phyloP scores from a whole-genome alignment of 1,284 basidiomycete species.

The Fomitiporia mediterranea region DNA sequence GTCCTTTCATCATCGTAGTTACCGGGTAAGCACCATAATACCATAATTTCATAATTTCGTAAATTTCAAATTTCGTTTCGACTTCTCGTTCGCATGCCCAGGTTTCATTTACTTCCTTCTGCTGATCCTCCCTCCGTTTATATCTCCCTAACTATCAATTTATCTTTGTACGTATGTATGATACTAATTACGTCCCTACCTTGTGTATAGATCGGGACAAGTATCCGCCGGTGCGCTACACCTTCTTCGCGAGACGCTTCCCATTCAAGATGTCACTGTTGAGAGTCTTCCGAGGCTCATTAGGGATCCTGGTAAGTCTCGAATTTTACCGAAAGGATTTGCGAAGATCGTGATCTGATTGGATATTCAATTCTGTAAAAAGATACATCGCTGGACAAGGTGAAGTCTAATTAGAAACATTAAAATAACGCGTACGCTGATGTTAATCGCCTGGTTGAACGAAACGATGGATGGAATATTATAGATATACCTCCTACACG shows the following conservation, averaged over 20 bases:
- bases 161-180: no score
- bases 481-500: slow-evolving; percentile 76
- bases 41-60: no score
- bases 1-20: slow-evolving; percentile 77
- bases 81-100: no score
- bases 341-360: slow-evolving; percentile 6
- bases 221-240: slow-evolving; percentile 73
- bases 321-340: not conserved
- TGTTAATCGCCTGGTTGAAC: not conserved
- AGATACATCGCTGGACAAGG: slow-evolving; percentile 56
- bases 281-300: slow-evolving; percentile 56
- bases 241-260: slow-evolving; percentile 62
- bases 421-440: no score
- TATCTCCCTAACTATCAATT: no score
- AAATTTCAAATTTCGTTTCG: no score
- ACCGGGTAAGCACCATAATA: slow-evolving; percentile 78
- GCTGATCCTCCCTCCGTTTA: no score
- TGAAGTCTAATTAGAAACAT: slow-evolving; percentile 19
- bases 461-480: not conserved
- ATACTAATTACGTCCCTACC: no score
- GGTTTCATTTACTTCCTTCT: no score
- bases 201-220: slow-evolving; percentile 58
- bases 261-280: slow-evolving; percentile 53
- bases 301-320: slow-evolving; percentile 42
- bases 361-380: not conserved